A percentile compares a stretch with the other conserved stretches of the same genome.
phyloP scores from a whole-genome alignment of 176 grass and related monocot species.

The Cenchrus purpureus region DNA sequence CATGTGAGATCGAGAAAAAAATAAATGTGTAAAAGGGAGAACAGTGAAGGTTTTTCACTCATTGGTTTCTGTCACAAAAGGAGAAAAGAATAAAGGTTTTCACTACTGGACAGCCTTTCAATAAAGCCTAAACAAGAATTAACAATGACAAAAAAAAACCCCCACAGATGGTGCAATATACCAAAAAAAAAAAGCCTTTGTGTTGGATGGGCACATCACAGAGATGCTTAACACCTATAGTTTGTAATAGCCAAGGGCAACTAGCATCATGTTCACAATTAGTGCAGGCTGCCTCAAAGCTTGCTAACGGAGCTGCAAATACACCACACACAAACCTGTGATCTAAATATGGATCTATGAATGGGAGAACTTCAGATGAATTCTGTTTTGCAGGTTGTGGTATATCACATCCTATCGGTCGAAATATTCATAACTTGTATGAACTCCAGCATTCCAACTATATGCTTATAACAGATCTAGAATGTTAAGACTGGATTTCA shows the following conservation, averaged over 20 bases:
- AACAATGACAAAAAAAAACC: neutral
- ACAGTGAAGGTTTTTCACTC: neutral
- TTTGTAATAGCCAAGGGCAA: neutral
- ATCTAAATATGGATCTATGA: neutral
- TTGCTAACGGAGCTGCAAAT: neutral
- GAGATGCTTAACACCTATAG: neutral
- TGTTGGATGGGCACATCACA: constrained; percentile 8
- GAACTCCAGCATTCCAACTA: neutral
- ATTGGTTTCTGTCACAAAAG: neutral
- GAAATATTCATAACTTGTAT: neutral
- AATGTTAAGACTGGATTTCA: neutral
- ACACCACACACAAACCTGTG: neutral
- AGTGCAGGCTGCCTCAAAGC: neutral
- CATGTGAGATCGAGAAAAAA: neutral
- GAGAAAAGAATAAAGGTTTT: neutral
- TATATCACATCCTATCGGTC: neutral
- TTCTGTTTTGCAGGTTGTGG: neutral
- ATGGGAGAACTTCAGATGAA: neutral
- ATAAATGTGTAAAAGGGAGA: neutral
- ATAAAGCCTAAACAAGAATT: neutral
- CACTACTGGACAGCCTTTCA: neutral
- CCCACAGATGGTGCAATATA: neutral
- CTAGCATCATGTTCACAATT: neutral
- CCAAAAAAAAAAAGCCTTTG: neutral
- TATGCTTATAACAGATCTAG: neutral